phyloP scores from a whole-genome alignment of 148 eudicot genomes.

The Fagopyrum tataricum region DNA sequence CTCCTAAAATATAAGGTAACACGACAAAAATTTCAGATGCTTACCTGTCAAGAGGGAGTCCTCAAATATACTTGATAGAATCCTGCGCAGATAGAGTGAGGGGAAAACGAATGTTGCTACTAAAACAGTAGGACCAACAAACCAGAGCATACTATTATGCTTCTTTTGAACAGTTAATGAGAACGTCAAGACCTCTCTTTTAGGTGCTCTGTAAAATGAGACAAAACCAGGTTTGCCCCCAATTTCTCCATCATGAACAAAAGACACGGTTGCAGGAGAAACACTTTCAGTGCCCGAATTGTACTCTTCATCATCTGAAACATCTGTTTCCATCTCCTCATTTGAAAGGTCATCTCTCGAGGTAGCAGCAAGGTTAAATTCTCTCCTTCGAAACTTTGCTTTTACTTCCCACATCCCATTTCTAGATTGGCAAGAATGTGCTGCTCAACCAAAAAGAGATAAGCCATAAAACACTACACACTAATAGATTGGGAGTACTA shows the following conservation, averaged over 20 bases:
- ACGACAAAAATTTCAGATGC: background rate
- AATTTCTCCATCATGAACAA: slow-evolving; percentile 25
- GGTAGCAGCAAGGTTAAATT: slow-evolving; percentile 27
- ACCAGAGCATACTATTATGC: slow-evolving; percentile 61
- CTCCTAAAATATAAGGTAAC: background rate
- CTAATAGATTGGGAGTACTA: background rate
- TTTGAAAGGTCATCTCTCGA: slow-evolving; percentile 35
- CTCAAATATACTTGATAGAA: slow-evolving; percentile 82
- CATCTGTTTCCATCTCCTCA: slow-evolving; percentile 42
- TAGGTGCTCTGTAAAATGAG: slow-evolving; percentile 45
- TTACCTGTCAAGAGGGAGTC: slow-evolving; percentile 93
- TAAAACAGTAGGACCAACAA: slow-evolving; percentile 78
- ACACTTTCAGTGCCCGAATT: slow-evolving; percentile 23
- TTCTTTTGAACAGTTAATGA: slow-evolving; percentile 23
- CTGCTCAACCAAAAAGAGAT: slow-evolving; percentile 21
- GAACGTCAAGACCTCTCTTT: slow-evolving; percentile 26
- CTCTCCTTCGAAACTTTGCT: slow-evolving; percentile 25
- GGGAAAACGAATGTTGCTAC: slow-evolving; percentile 88
- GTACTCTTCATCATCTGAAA: slow-evolving; percentile 32
- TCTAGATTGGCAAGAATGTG: slow-evolving; percentile 27
- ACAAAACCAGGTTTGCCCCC: slow-evolving; percentile 78
- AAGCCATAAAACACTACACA: slow-evolving; percentile 13
- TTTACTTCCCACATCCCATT: slow-evolving; percentile 26
- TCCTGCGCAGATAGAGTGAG: slow-evolving; percentile 83
- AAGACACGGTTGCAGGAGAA: slow-evolving; percentile 18